Evolutionary conservation across 345 rosid genomes (phyloP), one percentile per base, ranked within the genome.

Genomic region (Linum lewisii): DNA sequence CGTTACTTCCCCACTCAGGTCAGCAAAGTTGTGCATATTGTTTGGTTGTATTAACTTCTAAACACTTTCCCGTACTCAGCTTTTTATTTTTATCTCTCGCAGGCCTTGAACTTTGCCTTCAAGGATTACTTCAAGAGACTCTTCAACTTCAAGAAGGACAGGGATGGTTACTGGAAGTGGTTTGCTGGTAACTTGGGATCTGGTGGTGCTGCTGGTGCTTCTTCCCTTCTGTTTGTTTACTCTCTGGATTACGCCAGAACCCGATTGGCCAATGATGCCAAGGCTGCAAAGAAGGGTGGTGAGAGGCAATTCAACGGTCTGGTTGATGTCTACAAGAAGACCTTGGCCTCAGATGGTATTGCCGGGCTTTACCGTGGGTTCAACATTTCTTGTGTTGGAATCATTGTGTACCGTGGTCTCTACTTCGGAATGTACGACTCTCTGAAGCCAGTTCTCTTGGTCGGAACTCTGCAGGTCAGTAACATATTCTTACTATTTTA

Each of bases 81-180:
- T 32, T 15, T 58, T 0, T 53, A 16, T 6, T 1, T 25, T 6
- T 34, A 11, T 29, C 18, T 42, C 16, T 19, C 26, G 51, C 67
- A 21, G 86, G 62, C 75, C 56, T 59, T 72, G 64, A 72, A 73
- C 70, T 73, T 73, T 68, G 77, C 77, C 21, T 73, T 73, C 70
- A 73, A 73, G 38, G 77, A 73, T 64, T 73, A 73, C 70, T 73
- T 73, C 70, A 73, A 73, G 73, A 64, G 77, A 55, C 70, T 73
- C 37, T 73, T 73, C 60, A 73, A 73, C 77, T 73, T 73, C 49
- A 73, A 73, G 77, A 73, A 73, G 54, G 77, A 73, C 37, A 73
- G 61, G 36, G 60, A 57, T 57, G 60, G 60, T 18, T 57, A 57
- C 60, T 57, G 56, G 56, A 21, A 21, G 24, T 52, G 56, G 56